A percentile compares a stretch with the other conserved stretches of the same genome.
Evolutionary conservation across 2,329 filamentous ascomycete genomes (phyloP).

Genomic region (Colletotrichum sp.): DNA sequence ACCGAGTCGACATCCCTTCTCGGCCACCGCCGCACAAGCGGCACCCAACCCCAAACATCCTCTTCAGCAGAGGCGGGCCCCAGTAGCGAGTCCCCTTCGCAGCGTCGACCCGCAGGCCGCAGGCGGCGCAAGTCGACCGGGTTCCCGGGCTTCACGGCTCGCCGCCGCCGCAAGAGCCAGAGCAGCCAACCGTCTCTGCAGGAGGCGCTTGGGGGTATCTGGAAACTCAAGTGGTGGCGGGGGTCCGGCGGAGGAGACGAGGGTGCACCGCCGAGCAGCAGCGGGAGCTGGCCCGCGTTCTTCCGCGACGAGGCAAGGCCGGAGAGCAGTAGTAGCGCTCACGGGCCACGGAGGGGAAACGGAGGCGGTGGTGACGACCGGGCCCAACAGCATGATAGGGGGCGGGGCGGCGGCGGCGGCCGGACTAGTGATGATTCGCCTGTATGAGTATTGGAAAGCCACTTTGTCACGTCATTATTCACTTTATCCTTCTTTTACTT

Average conservation of each 20-base stretch:
- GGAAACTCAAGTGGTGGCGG: constrained; percentile 62
- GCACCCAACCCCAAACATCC: constrained; percentile 5
- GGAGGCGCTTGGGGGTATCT: constrained; percentile 56
- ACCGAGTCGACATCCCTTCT: constrained; percentile 47
- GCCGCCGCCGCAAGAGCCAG: constrained; percentile 45
- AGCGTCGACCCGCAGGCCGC: constrained; percentile 34
- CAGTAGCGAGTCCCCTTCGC: constrained; percentile 18
- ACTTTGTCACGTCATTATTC: constrained; percentile 16
- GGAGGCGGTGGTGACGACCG: not conserved
- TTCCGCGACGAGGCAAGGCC: constrained; percentile 26
- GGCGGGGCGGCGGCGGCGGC: not conserved
- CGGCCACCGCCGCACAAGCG: constrained; percentile 25
- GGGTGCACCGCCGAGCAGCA: constrained; percentile 20
- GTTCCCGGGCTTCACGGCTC: constrained; percentile 65
- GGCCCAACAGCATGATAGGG: constrained; percentile 6
- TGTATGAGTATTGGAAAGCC: constrained; percentile 32
- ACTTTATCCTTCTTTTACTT: constrained; percentile 4
- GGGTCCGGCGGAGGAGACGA: constrained; percentile 17
- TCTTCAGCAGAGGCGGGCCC: constrained; percentile 27
- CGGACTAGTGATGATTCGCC: constrained; percentile 28
- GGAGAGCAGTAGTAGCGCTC: constrained; percentile 3
- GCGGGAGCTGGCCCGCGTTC: constrained; percentile 6
- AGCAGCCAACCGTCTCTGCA: constrained; percentile 47
- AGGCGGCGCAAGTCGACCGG: constrained; percentile 64
- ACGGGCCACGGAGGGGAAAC: not conserved